These are phyloP conservation scores for Thecamonas trahens DNA, from an alignment of 78 protist species.

Conservation along the genomic window DNA sequence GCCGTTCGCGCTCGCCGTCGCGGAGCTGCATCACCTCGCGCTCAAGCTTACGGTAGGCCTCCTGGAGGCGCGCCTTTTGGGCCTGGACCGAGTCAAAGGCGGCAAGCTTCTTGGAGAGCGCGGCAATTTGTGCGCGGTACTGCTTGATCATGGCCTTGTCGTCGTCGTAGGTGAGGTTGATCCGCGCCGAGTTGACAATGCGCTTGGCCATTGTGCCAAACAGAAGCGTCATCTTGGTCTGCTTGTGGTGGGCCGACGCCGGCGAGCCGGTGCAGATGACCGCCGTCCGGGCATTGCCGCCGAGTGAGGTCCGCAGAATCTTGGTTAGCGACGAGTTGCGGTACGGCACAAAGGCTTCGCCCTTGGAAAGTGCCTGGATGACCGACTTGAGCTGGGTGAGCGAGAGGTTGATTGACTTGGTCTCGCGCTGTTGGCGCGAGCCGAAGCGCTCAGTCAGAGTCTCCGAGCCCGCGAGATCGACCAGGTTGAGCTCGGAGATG, in stretches of 20 bases:
- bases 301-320: slow-evolving; percentile 67
- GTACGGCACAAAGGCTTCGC: slow-evolving; percentile 60
- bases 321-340: slow-evolving; percentile 71
- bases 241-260: slow-evolving; percentile 61
- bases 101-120: background rate
- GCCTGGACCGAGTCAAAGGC: background rate
- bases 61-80: too few species aligned
- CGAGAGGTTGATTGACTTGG: slow-evolving; percentile 83
- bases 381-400: slow-evolving; percentile 72
- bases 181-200: too few species aligned
- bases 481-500: slow-evolving; percentile 36
- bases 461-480: slow-evolving; percentile 88
- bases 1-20: too few species aligned
- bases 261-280: slow-evolving; percentile 51
- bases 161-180: too few species aligned
- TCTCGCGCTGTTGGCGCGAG: too few species aligned
- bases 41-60: too few species aligned
- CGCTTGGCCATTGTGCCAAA: slow-evolving; percentile 79
- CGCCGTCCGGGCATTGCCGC: slow-evolving; percentile 66
- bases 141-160: slow-evolving; percentile 81
- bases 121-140: slow-evolving; percentile 65
- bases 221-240: slow-evolving; percentile 67
- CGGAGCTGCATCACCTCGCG: too few species aligned
- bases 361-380: slow-evolving; percentile 33
- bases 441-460: too few species aligned